These are phyloP conservation scores for Fusarium goolgardi DNA, from an alignment of 2,329 filamentous ascomycete genomes.

Conservation along the genomic window DNA sequence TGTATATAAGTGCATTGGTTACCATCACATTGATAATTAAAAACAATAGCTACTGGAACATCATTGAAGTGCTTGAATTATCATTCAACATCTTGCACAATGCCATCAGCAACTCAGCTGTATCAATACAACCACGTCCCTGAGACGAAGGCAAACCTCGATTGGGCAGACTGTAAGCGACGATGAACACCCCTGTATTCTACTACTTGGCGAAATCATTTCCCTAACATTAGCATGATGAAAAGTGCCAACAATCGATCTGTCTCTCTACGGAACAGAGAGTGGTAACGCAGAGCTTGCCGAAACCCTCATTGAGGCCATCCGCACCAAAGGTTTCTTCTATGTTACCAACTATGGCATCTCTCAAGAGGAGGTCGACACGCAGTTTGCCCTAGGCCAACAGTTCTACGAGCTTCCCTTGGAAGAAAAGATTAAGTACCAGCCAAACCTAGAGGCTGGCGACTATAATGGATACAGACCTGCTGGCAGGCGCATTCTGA, in stretches of 20 bases:
- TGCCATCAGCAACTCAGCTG: slow-evolving; percentile 1
- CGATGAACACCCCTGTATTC: not conserved
- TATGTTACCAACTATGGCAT: slow-evolving; percentile 69
- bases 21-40: accelerated
- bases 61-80: too few species aligned
- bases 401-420: slow-evolving; percentile 65
- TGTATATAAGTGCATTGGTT: not conserved
- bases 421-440: slow-evolving; percentile 70
- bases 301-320: slow-evolving; percentile 48
- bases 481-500: slow-evolving; percentile 53
- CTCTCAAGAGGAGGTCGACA: slow-evolving; percentile 66
- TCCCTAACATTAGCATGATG: not conserved
- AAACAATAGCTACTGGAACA: not conserved
- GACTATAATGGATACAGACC: slow-evolving; percentile 69
- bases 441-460: slow-evolving; percentile 59
- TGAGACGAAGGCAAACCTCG: slow-evolving; percentile 53
- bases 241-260: slow-evolving; percentile 51
- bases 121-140: slow-evolving; percentile 52
- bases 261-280: slow-evolving; percentile 50
- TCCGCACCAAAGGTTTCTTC: slow-evolving; percentile 51
- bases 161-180: slow-evolving; percentile 53
- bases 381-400: slow-evolving; percentile 69
- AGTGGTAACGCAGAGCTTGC: slow-evolving; percentile 49
- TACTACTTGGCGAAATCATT: not conserved
- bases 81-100: not conserved